Base-by-base conservation (phyloP, 2,329 filamentous ascomycete species). In the Phialophora verrucosa region DNA sequence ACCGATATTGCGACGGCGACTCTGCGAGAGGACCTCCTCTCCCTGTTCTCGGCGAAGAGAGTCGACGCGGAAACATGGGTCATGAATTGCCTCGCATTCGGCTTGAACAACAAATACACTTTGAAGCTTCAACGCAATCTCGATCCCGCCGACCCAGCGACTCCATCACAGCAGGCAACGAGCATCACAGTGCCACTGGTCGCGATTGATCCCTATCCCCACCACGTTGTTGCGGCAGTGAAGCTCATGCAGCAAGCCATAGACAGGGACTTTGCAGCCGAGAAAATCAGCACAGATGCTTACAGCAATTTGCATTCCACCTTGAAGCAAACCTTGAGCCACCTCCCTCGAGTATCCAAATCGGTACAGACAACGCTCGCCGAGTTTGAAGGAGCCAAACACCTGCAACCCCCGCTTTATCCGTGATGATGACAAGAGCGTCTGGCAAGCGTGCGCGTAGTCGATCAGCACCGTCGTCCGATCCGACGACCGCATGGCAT, bases 191-290 rank as follows among this genome's bases (percentile, higher is more conserved):
- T 74, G n/a, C 73, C 74, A 8, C 63, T 76, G 4, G 61, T 76
- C 53, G 72, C 73, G 14, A 73, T 76, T 31, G 73, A 76, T 50
- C 75, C 74, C 14, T 75, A 76, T 66, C 74, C 74, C 17, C 73
- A 76, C 60, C 73, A 76, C 56, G 70, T 75, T 2, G 73, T 76
- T 35, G 74, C 74, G 3, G 74, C 66, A 17, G 72, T 76, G 44
- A 73, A 73, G 57, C 69, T 75, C 12, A 64, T 76, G 32, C 71
- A 71, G 54, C 73, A 74, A 38, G 73, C 71, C 0, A 70, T 76
- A 50, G 74, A 74, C 51, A 70, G 74, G 25, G 73, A 75, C 57
- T 71, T 70, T 32, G 65, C 67, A 27, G 66, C 65, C 47, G 69
- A 71, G 27, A 71, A 70, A 32, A 68, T 76, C 25, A 71, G 71